Base-by-base conservation (phyloP, 176 grass and related monocot species). In the Hsuehochloa calcarea region DNA sequence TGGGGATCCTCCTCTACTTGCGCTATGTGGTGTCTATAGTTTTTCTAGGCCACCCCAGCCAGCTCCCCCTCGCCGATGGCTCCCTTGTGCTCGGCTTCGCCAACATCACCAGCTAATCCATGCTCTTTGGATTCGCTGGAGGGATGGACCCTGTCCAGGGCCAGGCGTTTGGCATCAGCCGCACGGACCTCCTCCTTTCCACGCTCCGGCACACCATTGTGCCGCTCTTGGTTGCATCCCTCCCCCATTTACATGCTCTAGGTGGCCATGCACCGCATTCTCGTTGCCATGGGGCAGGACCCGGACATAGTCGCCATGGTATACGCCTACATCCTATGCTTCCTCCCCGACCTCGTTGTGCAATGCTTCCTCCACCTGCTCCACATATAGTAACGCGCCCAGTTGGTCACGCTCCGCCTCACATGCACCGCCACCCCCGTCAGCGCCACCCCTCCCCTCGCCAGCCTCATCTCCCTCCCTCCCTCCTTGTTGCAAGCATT, bases 71-170 rank as follows among this genome's bases (percentile, higher is more conserved):
- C 51, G 95, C 92, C 45, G 95, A 90, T 37, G 95, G 95, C 40
- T 91, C 95, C 31, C 89, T 97, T 26, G 90, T 92, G 46, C 89
- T 97, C 35, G 92, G 92, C 49, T 94, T 97, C 82, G 95, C 92
- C 56, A 97, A 97, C 87, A 94, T 97, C 79, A 94, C 92, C 23
- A 92, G 95, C 9, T 97, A 94, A 82, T 97, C 95, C 31, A 90
- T 97, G 49, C 90, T 97, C 40, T 94, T 90, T 0, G 95, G 95
- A n/a, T 90, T 97, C 80, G 92, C 95, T 64, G 91, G 86, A 65
- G 95, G 95, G 13, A 97, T 97, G 95, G 95, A 97, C 80, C 95
- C 95, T 5, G 84, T 97, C 8, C 94, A 92, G 17, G 90, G 73
- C 39, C 95, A 94, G 82, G 92, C 92, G 7, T 90, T 94, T 77